Conservation (phyloP, 2,329 filamentous ascomycete genomes). For the Metarhizium rileyi region DNA sequence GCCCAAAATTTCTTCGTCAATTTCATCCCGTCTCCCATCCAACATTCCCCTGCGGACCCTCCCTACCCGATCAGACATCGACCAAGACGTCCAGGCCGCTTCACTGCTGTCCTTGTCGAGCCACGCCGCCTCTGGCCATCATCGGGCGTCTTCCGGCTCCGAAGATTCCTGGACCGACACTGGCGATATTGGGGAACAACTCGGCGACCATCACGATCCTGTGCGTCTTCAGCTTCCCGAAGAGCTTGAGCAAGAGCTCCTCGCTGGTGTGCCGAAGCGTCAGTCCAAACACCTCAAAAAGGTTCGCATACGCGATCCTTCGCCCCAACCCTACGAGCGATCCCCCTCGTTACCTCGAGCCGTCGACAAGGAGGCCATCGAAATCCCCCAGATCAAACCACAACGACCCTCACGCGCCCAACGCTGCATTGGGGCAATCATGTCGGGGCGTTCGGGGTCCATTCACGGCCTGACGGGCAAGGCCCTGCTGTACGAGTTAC, state of each 20-base stretch:
- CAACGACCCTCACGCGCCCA: constrained; percentile 56
- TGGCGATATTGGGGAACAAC: constrained; percentile 87
- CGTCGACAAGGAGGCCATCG: constrained; percentile 67
- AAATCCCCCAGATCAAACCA: constrained; percentile 60
- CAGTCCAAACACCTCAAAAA: constrained; percentile 41
- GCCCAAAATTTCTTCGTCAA: constrained; percentile 78
- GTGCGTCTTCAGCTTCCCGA: constrained; percentile 60
- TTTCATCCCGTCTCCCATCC: constrained; percentile 59
- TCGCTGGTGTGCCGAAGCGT: constrained; percentile 39
- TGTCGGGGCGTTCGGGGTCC: constrained; percentile 69
- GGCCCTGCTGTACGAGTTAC: constrained; percentile 63
- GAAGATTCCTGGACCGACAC: constrained; percentile 83
- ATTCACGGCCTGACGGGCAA: constrained; percentile 93
- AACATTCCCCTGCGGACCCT: constrained; percentile 84
- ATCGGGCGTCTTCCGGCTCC: constrained; percentile 47
- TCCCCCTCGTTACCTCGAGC: constrained; percentile 30
- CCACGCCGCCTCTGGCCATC: constrained; percentile 32
- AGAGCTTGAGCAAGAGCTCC: constrained; percentile 53
- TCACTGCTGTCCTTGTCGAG: constrained; percentile 23
- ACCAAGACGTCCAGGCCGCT: constrained; percentile 30
- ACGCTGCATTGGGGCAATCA: constrained; percentile 69
- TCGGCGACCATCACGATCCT: constrained; percentile 74
- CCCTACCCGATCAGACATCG: constrained; percentile 27
- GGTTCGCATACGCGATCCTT: constrained; percentile 56
- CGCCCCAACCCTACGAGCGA: constrained; percentile 27